These are phyloP conservation scores for Fusarium coffeatum DNA, from an alignment of 2,329 filamentous ascomycete genomes.

Conservation along the genomic window DNA sequence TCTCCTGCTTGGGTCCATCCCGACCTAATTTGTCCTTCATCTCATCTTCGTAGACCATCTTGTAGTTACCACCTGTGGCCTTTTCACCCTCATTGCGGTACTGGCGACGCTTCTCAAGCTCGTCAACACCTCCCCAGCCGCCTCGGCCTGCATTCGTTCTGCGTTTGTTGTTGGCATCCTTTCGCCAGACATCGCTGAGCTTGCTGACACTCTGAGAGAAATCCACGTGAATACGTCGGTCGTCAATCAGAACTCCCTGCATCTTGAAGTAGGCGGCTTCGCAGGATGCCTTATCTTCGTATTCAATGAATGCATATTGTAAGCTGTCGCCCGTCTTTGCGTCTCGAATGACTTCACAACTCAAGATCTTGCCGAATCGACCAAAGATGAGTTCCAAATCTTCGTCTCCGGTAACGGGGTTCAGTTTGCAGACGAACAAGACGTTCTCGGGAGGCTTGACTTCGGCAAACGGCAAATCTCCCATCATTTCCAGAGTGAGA, in stretches of 20 bases:
- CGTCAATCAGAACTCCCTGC: constrained; percentile 96
- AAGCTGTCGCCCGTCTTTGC: constrained; percentile 93
- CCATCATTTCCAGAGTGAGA: constrained; percentile 96
- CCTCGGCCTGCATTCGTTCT: constrained; percentile 67
- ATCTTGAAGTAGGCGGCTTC: constrained; percentile 99
- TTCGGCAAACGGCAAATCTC: constrained; percentile 95
- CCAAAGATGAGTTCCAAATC: constrained; percentile 97
- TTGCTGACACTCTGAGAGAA: constrained; percentile 96
- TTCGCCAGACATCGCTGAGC: constrained; percentile 89
- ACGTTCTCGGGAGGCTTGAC: constrained; percentile 98
- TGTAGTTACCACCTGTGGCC: constrained; percentile 66
- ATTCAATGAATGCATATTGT: constrained; percentile 98
- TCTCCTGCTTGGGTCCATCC: constrained; percentile 49
- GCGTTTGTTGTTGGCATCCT: constrained; percentile 84
- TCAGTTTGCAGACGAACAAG: constrained; percentile 97
- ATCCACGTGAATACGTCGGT: constrained; percentile 97
- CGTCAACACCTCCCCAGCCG: constrained; percentile 90
- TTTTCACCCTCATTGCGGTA: constrained; percentile 77
- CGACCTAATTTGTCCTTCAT: constrained; percentile 64
- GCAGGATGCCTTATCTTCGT: constrained; percentile 90
- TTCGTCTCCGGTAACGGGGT: constrained; percentile 94
- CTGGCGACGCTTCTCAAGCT: constrained; percentile 89
- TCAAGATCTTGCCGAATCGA: constrained; percentile 93
- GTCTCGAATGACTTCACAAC: constrained; percentile 95
- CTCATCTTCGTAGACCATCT: constrained; percentile 84